Base-by-base conservation (phyloP, 2,329 filamentous ascomycete genomes). In the Apiospora hydei region DNA sequence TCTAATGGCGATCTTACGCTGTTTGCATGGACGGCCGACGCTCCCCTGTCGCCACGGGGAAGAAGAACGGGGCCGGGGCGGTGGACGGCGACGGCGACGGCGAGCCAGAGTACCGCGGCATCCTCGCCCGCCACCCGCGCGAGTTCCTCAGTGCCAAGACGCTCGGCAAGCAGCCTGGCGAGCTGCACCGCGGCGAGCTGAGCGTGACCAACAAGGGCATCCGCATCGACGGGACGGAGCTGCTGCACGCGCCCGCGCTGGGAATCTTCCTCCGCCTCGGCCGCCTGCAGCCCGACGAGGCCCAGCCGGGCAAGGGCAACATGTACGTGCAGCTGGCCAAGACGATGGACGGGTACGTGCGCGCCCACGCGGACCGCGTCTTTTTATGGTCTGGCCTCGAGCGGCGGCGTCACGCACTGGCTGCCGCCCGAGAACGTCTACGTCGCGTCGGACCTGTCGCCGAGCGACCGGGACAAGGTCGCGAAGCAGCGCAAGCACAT, bases 191-290 rank as follows among this genome's bases (percentile, higher is more conserved):
- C 14, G 66, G 66, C 24, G 66, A 68, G 43, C n/a, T 68, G 24
- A 47, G 66, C 43, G 66, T 69, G 18, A 69, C 68, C 11, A 69
- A 69, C 47, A 69, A 69, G 47, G 68, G 68, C 21, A 69, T 69
- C 47, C 66, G 66, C 43, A 68, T 68, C 24, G 66, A 68, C 66
- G 66, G 66, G 43, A 44, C 30, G 43, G 66, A 68, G 66, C 66
- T 68, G 43, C 66, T 68, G 41, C 41, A 46, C 43, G 46, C 66
- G 66, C 21, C 66, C 43, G 66, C 24, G 14, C 43, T 18, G 5
- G 66, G 66, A 43, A 3, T 68, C 11, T 68, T 68, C 66, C 66
- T 68, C 24, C 66, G 66, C 14, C 66, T 68, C 43, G 46, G 46
- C 43, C 46, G 66, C 24, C 24, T 34, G 43, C 66, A 68, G 66